phyloP scores from a whole-genome alignment of 202 grass and related monocot species.

The Zizania palustris region DNA sequence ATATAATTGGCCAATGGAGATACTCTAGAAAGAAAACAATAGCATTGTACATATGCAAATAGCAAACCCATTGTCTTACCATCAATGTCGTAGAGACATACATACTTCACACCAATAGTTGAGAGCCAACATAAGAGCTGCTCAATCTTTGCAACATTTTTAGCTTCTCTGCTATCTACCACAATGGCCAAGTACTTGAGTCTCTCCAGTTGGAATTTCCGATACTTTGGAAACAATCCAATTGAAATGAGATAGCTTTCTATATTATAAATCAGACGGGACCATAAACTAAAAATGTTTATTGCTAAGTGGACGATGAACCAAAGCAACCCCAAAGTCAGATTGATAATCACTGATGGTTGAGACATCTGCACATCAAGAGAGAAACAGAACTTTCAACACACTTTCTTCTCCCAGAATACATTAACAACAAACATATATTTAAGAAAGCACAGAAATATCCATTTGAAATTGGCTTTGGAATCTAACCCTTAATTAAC shows the following conservation, averaged over 20 bases:
- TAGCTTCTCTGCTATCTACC: constrained; percentile 93
- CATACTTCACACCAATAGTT: constrained; percentile 64
- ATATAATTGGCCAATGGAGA: constrained; percentile 1
- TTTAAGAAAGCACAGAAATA: not conserved
- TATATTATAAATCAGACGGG: constrained; percentile 56
- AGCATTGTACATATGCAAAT: constrained; percentile 29
- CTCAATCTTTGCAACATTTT: constrained; percentile 60
- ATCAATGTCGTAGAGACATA: constrained; percentile 84
- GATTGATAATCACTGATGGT: constrained; percentile 53
- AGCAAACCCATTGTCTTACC: constrained; percentile 52
- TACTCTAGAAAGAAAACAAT: constrained; percentile 31
- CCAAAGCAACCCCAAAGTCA: constrained; percentile 67
- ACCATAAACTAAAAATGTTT: constrained; percentile 56
- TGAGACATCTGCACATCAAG: constrained; percentile 56
- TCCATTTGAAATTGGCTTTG: constrained; percentile 4
- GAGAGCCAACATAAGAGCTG: constrained; percentile 73
- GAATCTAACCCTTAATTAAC: constrained; percentile 25
- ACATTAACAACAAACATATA: not conserved
- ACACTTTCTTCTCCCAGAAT: not conserved
- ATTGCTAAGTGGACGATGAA: constrained; percentile 63
- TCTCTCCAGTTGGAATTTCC: constrained; percentile 55
- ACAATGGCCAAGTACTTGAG: constrained; percentile 74
- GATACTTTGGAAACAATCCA: constrained; percentile 66
- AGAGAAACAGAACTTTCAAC: constrained; percentile 34
- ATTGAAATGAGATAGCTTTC: constrained; percentile 69